Evolutionary conservation across 2,329 filamentous ascomycete genomes (phyloP).

Genomic region (Arthroderma sp.): DNA sequence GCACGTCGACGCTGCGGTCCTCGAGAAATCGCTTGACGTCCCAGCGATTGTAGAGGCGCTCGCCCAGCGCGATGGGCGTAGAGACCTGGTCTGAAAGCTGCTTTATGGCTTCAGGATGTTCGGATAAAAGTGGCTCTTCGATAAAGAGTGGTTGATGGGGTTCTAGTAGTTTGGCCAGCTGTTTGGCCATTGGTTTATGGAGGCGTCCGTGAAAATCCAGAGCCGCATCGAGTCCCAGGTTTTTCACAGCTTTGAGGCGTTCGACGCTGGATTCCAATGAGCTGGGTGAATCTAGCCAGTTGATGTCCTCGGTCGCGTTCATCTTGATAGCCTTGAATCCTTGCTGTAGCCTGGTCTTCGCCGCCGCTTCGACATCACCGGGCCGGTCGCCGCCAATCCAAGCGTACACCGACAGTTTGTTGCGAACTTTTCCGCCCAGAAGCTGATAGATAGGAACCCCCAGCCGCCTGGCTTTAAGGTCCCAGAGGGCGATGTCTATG

Average conservation of each 20-base stretch:
- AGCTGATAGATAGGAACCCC: constrained; percentile 60
- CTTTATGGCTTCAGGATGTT: constrained; percentile 55
- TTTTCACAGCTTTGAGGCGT: constrained; percentile 55
- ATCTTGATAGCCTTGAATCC: constrained; percentile 49
- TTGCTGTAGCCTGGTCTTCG: constrained; percentile 33
- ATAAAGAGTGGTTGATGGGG: constrained; percentile 61
- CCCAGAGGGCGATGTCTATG: constrained; percentile 69
- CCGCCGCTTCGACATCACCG: constrained; percentile 49
- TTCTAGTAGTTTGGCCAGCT: constrained; percentile 54
- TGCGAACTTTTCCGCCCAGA: constrained; percentile 58
- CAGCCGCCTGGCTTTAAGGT: constrained; percentile 54
- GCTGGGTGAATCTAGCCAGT: constrained; percentile 61
- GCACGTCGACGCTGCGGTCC: constrained; percentile 52
- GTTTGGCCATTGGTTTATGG: constrained; percentile 70
- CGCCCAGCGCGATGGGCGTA: constrained; percentile 57
- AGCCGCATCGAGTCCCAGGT: constrained; percentile 56
- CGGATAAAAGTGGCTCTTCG: constrained; percentile 58
- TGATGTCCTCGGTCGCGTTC: constrained; percentile 65
- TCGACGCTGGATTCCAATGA: constrained; percentile 51
- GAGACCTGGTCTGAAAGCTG: constrained; percentile 44
- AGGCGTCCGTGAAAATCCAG: constrained; percentile 68
- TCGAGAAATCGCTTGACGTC: constrained; percentile 61
- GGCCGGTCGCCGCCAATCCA: constrained; percentile 70
- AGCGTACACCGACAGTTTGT: constrained; percentile 58
- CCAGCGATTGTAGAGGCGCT: constrained; percentile 59